phyloP scores from a whole-genome alignment of 2,329 filamentous ascomycete genomes.

The Pestalotiopsis sp. region DNA sequence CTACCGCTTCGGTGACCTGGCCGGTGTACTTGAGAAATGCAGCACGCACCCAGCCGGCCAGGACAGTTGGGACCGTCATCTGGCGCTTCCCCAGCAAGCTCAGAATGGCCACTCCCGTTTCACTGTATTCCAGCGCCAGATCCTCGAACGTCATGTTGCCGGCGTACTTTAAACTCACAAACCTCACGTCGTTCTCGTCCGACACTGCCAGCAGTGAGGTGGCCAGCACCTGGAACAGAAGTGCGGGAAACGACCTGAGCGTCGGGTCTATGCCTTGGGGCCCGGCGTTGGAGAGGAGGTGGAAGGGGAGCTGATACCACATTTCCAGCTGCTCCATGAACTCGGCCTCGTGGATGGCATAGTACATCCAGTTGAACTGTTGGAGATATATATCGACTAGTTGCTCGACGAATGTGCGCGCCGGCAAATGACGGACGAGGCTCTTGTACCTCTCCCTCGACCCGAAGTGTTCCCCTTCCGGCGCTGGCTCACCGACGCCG shows the following conservation, averaged over 20 bases:
- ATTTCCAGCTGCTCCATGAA: conserved; percentile 54
- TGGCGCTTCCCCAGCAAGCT: conserved; percentile 59
- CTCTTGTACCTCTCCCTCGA: conserved; percentile 61
- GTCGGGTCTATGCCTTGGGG: conserved; percentile 54
- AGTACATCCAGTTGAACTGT: conserved; percentile 65
- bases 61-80: conserved; percentile 58
- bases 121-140: conserved; percentile 62
- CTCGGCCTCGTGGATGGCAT: conserved; percentile 54
- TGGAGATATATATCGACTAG: conserved; percentile 57
- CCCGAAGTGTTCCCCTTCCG: conserved; percentile 41
- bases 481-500: conserved; percentile 32
- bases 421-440: conserved; percentile 60
- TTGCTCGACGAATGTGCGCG: conserved; percentile 55
- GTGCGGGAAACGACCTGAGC: conserved; percentile 59
- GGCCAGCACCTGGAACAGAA: conserved; percentile 63
- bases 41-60: conserved; percentile 60
- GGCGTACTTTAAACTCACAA: conserved; percentile 61
- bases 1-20: conserved; percentile 59
- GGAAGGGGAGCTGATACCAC: conserved; percentile 60
- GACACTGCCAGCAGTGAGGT: conserved; percentile 57
- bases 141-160: conserved; percentile 64
- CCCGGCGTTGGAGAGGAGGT: conserved; percentile 49
- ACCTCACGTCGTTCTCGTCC: conserved; percentile 47
- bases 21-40: conserved; percentile 62
- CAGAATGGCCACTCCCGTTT: conserved; percentile 57